phyloP scores from a whole-genome alignment of 768 basidiomycete species.

The Heimioporus sp. region DNA sequence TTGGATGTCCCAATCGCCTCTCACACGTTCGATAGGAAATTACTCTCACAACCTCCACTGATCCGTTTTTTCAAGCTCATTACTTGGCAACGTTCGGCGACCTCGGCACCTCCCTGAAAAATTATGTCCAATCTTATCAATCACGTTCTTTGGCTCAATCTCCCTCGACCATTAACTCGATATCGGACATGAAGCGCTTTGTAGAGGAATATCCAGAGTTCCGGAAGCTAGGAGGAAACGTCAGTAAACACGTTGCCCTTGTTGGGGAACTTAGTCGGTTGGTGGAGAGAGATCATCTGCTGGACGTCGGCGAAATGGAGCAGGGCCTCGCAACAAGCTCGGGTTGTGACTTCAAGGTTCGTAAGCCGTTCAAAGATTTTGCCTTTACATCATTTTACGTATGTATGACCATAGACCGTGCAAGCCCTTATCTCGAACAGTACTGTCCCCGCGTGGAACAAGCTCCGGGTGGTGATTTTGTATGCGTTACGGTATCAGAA shows the following conservation, averaged over 20 bases:
- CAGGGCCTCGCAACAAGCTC: constrained; percentile 93
- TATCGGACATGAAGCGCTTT: constrained; percentile 94
- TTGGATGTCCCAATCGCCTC: constrained; percentile 5
- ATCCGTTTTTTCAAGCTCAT: constrained; percentile 91
- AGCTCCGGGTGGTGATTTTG: constrained; percentile 86
- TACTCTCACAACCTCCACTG: constrained; percentile 85
- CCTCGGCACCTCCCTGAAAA: constrained; percentile 85
- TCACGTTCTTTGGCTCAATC: constrained; percentile 74
- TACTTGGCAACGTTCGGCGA: constrained; percentile 95
- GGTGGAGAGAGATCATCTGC: constrained; percentile 79
- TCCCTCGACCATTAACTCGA: constrained; percentile 85
- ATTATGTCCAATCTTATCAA: constrained; percentile 94
- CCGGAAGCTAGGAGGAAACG: constrained; percentile 92
- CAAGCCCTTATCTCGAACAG: constrained; percentile 73
- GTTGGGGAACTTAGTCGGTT: constrained; percentile 94
- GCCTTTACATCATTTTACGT: background rate
- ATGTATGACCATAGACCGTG: constrained; percentile 55
- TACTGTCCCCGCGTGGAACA: constrained; percentile 71
- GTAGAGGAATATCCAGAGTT: constrained; percentile 99
- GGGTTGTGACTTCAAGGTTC: constrained; percentile 83
- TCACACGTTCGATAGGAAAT: constrained; percentile 64
- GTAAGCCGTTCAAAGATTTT: constrained; percentile 13
- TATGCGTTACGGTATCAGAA: constrained; percentile 96
- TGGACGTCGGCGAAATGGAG: constrained; percentile 93
- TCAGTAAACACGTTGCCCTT: constrained; percentile 96